Percentiles rank a stretch among this genome's conserved stretches.
phyloP scores from a whole-genome alignment of 2,329 filamentous ascomycete species.

The Blastomyces emzantsi region DNA sequence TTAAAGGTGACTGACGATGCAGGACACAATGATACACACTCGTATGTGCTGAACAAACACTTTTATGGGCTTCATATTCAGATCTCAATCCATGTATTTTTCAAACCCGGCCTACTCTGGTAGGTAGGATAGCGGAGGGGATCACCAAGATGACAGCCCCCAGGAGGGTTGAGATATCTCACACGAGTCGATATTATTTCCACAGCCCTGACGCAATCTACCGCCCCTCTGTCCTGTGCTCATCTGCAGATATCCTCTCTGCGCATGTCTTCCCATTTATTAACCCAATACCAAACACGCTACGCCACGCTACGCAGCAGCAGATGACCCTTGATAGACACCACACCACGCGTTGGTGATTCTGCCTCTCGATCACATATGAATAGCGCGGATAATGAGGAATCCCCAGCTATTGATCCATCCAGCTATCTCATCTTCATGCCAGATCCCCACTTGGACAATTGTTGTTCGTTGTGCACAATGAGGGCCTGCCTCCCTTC shows the following conservation, averaged over 20 bases:
- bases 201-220: not conserved
- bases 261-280: not conserved
- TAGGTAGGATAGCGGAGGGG: no score
- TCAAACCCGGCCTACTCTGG: no score
- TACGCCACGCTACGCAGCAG: not conserved
- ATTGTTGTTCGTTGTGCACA: not conserved
- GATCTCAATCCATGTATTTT: no score
- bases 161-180: no score
- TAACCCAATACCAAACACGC: not conserved
- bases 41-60: no score
- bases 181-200: not conserved
- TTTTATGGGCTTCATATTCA: no score
- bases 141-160: no score
- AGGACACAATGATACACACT: not conserved
- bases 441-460: not conserved
- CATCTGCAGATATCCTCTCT: not conserved
- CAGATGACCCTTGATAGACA: no score
- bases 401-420: not conserved
- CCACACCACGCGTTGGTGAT: no score
- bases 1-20: not conserved
- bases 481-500: not conserved
- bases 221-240: not conserved
- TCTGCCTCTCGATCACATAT: not conserved
- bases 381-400: not conserved
- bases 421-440: not conserved